Evolutionary conservation across 495 filamentous ascomycete species (phyloP).

Genomic region (Bryoglossum gracile): DNA sequence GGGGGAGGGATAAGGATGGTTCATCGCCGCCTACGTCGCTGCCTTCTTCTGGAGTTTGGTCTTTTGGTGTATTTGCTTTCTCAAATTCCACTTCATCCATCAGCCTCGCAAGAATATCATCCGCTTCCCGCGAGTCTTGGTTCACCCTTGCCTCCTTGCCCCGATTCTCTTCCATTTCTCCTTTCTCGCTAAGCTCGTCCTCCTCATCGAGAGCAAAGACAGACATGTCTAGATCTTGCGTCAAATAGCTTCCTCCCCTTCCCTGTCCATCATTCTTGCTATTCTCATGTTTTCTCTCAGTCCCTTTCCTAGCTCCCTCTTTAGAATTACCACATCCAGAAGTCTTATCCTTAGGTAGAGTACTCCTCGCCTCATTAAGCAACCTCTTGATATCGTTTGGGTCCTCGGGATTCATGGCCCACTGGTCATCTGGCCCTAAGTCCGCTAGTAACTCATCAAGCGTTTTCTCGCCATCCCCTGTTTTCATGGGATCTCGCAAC

Average conservation of each 20-base stretch:
- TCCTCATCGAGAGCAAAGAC: constrained; percentile 22
- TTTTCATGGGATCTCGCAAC: constrained; percentile 4
- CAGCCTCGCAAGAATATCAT: constrained; percentile 20
- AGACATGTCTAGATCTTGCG: constrained; percentile 22
- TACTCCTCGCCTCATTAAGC: constrained; percentile 26
- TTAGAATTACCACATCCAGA: background rate
- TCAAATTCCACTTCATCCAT: constrained; percentile 22
- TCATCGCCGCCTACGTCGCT: background rate
- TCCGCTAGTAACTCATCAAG: constrained; percentile 34
- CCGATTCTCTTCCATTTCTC: constrained; percentile 18
- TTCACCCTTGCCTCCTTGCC: too few relatives aligned
- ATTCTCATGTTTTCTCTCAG: background rate
- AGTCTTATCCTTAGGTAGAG: constrained; percentile 11
- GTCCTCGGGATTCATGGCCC: constrained; percentile 26
- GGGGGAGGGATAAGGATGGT: constrained; percentile 18
- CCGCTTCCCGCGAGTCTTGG: constrained; percentile 18
- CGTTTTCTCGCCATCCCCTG: constrained; percentile 22
- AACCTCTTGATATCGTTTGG: constrained; percentile 25
- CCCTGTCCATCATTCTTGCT: background rate
- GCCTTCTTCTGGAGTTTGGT: background rate
- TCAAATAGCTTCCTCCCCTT: constrained; percentile 5
- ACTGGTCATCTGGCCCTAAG: constrained; percentile 31
- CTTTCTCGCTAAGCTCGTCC: background rate
- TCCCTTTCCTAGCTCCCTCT: background rate
- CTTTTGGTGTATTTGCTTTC: background rate